Evolutionary conservation across 176 grass and related monocot species (phyloP).

Genomic region (Oryza nivara): DNA sequence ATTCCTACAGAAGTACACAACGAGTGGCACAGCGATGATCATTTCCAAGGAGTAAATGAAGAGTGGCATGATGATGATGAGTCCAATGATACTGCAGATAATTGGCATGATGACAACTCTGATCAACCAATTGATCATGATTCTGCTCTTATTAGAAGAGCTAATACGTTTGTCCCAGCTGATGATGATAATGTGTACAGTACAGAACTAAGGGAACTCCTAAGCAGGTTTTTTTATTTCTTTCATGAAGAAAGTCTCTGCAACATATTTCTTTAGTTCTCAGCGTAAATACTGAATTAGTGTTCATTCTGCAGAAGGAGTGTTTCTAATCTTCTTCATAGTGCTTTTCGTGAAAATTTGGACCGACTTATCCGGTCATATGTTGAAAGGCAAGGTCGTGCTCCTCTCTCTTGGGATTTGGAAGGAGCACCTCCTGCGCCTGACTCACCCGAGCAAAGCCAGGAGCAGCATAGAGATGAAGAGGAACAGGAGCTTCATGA

Average conservation of each 20-base stretch:
- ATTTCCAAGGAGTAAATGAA: constrained; percentile 60
- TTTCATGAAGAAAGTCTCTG: constrained; percentile 10
- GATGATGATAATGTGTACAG: constrained; percentile 88
- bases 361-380: constrained; percentile 87
- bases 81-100: constrained; percentile 59
- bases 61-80: constrained; percentile 66
- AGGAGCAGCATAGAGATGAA: constrained; percentile 60
- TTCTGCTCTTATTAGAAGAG: constrained; percentile 61
- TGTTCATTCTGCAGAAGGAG: constrained; percentile 72
- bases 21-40: constrained; percentile 65
- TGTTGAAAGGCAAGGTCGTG: constrained; percentile 74
- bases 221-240: constrained; percentile 69
- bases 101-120: constrained; percentile 65
- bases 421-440: constrained; percentile 55
- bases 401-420: constrained; percentile 70
- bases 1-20: constrained; percentile 45
- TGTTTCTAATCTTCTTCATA: constrained; percentile 95
- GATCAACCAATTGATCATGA: constrained; percentile 58
- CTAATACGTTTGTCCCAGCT: constrained; percentile 68
- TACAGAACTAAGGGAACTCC: constrained; percentile 82
- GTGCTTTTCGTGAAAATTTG: constrained; percentile 88
- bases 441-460: constrained; percentile 46
- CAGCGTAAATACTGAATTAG: constrained; percentile 30
- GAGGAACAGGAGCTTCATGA: constrained; percentile 54
- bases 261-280: constrained; percentile 13